A percentile compares a stretch with the other conserved stretches of the same genome.
Conservation (phyloP, 768 basidiomycete genomes). For the Saitozyma podzolica region DNA sequence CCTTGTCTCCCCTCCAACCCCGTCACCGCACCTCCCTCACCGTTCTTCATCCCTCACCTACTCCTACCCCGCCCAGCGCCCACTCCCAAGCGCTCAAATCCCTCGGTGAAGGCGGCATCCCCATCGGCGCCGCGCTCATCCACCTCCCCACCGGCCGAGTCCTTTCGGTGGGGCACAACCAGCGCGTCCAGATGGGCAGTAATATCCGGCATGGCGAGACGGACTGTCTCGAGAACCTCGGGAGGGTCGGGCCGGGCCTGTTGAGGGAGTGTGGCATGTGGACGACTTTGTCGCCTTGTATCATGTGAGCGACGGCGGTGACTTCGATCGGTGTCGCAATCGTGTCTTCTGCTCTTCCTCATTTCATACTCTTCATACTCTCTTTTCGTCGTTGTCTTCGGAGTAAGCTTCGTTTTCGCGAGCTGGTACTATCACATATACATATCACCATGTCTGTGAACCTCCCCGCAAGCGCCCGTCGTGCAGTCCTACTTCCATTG, state of each 20-base stretch:
- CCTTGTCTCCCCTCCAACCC: too few relatives aligned
- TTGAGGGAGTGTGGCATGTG: conserved; percentile 24
- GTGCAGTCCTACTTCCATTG: too few relatives aligned
- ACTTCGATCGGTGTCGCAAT: too few relatives aligned
- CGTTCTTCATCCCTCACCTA: too few relatives aligned
- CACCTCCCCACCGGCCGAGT: conserved; percentile 18
- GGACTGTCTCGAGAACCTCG: conserved; percentile 23
- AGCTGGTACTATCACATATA: too few relatives aligned
- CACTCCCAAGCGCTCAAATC: conserved; percentile 21
- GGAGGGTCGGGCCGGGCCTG: conserved; percentile 12
- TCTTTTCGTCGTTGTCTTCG: too few relatives aligned
- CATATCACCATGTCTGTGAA: too few relatives aligned
- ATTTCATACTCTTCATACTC: too few relatives aligned
- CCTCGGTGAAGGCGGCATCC: conserved; percentile 18
- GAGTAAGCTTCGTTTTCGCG: too few relatives aligned
- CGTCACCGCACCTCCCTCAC: too few relatives aligned
- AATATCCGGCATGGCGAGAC: conserved; percentile 28
- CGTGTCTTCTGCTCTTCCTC: too few relatives aligned
- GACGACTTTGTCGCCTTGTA: conserved; percentile 27
- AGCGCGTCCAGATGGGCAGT: conserved; percentile 17
- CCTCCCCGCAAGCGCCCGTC: too few relatives aligned
- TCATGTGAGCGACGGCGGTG: conserved; percentile 13
- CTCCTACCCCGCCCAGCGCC: conserved; percentile 5
- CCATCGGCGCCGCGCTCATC: conserved; percentile 21
- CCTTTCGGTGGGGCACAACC: conserved; percentile 20